Base-by-base conservation (phyloP, 768 basidiomycete species). In the Collybia sp. region DNA sequence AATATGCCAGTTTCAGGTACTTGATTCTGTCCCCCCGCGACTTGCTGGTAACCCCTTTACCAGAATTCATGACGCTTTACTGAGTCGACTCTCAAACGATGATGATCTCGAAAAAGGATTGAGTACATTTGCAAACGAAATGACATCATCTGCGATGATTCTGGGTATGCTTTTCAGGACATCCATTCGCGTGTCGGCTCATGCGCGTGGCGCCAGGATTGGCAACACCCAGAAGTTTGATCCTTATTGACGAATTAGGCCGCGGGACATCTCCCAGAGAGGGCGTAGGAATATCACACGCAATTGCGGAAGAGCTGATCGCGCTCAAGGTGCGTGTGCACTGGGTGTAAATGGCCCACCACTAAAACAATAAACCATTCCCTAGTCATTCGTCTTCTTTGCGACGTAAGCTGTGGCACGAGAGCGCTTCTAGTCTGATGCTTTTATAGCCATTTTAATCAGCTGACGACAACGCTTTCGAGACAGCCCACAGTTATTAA, bases 111-210 rank as follows among this genome's bases (percentile, higher is more conserved):
- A 95, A 63, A 86, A 82, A 58, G 88, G 77, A 37, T 63, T 98
- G 18, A 96, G 93, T 53, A 97, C 96, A 0, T 99, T 99, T 65
- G 92, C 93, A 1, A 85, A 80, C 52, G 95, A 99, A 66, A 97
- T 99, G 91, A 81, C 86, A 1, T 82, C 88, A 2, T 84, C 84
- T 18, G 88, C 92, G 1, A 93, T 93, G 88, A 93, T 97, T 44
- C 68, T 95, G 39, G 87, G 92, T 83, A 44, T 62, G 37, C 6
- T 32, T 15, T 3, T 13, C 3, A 18, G 35, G 36, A 25, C 15
- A 6, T 12, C 12, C 30, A 33, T 36, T 19, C 11, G 4, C 34
- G 12, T 44, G 30, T 19, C 5, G 3, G 35, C 37, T 40, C 13
- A 42, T 19, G 18, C 19, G 15, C 25, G 17, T 17, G 12, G 9